Conservation (phyloP, 2,329 filamentous ascomycete species). For the Penicillium verrucosum region DNA sequence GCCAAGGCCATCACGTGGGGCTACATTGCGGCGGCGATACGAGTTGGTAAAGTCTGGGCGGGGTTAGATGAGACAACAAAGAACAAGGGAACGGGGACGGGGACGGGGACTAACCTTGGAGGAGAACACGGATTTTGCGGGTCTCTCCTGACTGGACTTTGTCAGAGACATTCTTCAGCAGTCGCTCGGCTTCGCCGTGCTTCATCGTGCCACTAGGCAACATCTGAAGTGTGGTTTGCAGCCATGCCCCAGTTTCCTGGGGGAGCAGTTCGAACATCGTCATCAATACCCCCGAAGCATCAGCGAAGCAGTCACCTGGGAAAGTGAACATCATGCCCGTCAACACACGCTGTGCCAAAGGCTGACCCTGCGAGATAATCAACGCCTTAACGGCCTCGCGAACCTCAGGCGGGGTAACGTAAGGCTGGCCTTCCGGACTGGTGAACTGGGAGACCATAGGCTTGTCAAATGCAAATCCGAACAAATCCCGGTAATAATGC, state of each 20-base stretch:
- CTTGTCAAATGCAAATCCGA: slow-evolving; percentile 81
- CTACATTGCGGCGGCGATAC: slow-evolving; percentile 89
- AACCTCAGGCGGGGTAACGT: slow-evolving; percentile 66
- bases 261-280: slow-evolving; percentile 85
- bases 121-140: slow-evolving; percentile 74
- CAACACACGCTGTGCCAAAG: slow-evolving; percentile 81
- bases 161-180: slow-evolving; percentile 77
- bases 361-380: slow-evolving; percentile 66
- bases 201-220: slow-evolving; percentile 79
- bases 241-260: slow-evolving; percentile 73
- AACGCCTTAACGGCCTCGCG: slow-evolving; percentile 70
- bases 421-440: slow-evolving; percentile 58
- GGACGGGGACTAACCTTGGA: slow-evolving; percentile 56
- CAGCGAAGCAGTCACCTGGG: slow-evolving; percentile 89
- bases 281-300: slow-evolving; percentile 88
- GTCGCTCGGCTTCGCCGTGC: slow-evolving; percentile 71
- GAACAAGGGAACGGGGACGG: neutral
- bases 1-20: slow-evolving; percentile 87
- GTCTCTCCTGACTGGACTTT: slow-evolving; percentile 67
- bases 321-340: slow-evolving; percentile 99
- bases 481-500: slow-evolving; percentile 86
- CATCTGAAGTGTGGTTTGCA: slow-evolving; percentile 77
- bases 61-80: neutral
- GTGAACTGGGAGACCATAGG: slow-evolving; percentile 55
- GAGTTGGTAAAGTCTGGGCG: slow-evolving; percentile 81